Conservation (phyloP, 441 rosid species). For the Erodium moschatum region DNA sequence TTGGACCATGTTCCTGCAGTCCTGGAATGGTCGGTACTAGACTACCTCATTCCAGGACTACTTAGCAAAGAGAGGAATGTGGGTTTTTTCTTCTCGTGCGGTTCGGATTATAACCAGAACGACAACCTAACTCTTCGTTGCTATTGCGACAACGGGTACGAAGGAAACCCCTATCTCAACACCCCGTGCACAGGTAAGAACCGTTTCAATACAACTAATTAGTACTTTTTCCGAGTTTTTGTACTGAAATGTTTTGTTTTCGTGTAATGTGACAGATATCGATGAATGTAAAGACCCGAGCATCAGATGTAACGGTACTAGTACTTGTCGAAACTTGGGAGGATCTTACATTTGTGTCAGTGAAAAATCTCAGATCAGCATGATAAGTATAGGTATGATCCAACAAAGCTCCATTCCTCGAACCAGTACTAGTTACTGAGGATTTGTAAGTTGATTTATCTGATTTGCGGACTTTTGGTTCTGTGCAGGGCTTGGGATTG, state of each 20-base stretch:
- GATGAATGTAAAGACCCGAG: neutral
- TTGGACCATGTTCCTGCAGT: neutral
- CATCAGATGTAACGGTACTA: neutral
- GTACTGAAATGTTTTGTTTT: neutral
- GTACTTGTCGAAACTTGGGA: neutral
- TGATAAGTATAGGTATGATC: neutral
- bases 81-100: slow-evolving; percentile 3
- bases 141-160: slow-evolving; percentile 1
- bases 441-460: neutral
- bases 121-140: neutral
- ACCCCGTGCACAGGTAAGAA: no score
- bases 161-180: slow-evolving; percentile 1
- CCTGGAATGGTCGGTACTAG: neutral
- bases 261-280: neutral
- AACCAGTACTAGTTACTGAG: neutral
- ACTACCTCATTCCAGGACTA: neutral
- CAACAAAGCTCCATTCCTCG: neutral
- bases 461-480: neutral
- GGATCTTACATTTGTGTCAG: neutral
- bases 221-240: neutral
- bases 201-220: neutral
- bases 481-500: neutral
- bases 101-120: neutral
- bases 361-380: neutral
- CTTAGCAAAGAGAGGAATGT: neutral